Evolutionary conservation across 768 basidiomycete genomes (phyloP).

Genomic region (Collybiopsis luxurians): DNA sequence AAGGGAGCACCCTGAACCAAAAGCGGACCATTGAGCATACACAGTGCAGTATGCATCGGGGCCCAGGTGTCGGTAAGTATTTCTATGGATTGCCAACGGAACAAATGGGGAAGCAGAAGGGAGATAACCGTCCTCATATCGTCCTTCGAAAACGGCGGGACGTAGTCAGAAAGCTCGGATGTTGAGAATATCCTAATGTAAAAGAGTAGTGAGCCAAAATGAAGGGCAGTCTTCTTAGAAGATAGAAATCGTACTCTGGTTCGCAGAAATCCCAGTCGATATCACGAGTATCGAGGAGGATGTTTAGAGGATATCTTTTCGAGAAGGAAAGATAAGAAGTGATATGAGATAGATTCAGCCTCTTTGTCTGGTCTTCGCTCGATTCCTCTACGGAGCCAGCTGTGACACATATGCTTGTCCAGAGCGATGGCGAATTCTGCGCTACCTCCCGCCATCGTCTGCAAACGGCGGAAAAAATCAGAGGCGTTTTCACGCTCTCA

Average conservation of each 20-base stretch:
- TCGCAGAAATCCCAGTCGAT: constrained; percentile 57
- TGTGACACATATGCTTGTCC: constrained; percentile 55
- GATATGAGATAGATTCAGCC: constrained; percentile 36
- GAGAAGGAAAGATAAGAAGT: constrained; percentile 44
- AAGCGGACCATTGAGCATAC: constrained; percentile 37
- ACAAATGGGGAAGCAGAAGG: constrained; percentile 49
- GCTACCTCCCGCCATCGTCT: constrained; percentile 53
- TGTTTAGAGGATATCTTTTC: constrained; percentile 45
- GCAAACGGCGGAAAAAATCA: constrained; percentile 45
- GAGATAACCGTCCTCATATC: constrained; percentile 46
- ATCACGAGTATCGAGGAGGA: constrained; percentile 59
- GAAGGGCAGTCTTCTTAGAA: background rate
- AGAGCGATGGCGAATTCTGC: constrained; percentile 45
- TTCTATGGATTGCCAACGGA: constrained; percentile 50
- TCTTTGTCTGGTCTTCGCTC: background rate
- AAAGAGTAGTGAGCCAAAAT: background rate
- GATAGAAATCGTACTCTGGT: constrained; percentile 34
- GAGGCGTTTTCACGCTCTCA: constrained; percentile 41
- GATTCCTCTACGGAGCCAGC: constrained; percentile 24
- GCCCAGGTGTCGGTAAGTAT: constrained; percentile 56
- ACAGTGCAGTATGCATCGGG: constrained; percentile 55
- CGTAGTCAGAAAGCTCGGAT: constrained; percentile 11
- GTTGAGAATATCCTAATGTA: constrained; percentile 24
- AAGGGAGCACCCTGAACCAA: constrained; percentile 32
- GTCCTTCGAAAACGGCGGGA: constrained; percentile 30